Percentiles rank a stretch among this genome's conserved stretches.
phyloP scores from a whole-genome alignment of 352 stramenopile genomes.

The Paralagenidium karlingii region DNA sequence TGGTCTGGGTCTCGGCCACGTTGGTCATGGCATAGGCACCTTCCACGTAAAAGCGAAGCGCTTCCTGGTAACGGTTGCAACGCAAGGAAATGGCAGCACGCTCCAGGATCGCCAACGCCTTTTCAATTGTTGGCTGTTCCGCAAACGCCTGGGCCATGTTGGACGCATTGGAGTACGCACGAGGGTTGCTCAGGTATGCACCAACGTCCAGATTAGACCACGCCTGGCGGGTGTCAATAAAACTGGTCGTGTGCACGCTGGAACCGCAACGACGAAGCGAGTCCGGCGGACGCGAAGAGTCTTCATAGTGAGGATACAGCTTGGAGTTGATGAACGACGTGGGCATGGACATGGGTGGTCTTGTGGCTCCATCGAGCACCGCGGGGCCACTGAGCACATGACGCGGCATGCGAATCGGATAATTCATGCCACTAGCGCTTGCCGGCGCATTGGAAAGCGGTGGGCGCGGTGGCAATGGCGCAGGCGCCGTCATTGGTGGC shows the following conservation, averaged over 20 bases:
- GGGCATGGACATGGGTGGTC: too few relatives aligned
- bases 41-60: constrained; percentile 72
- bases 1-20: constrained; percentile 59
- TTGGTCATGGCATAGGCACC: constrained; percentile 77
- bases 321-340: too few relatives aligned
- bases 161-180: constrained; percentile 59
- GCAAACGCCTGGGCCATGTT: constrained; percentile 64
- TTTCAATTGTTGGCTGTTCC: constrained; percentile 62
- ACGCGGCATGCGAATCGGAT: too few relatives aligned
- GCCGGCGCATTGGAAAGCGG: too few relatives aligned
- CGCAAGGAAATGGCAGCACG: constrained; percentile 43
- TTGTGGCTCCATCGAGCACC: too few relatives aligned
- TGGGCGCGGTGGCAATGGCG: too few relatives aligned
- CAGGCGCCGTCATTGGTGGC: too few relatives aligned
- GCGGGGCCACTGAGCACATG: too few relatives aligned
- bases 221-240: constrained; percentile 48
- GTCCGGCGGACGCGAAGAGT: constrained; percentile 30
- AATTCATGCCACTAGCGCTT: too few relatives aligned
- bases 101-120: constrained; percentile 61
- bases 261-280: constrained; percentile 67
- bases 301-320: too few relatives aligned
- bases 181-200: constrained; percentile 67
- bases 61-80: constrained; percentile 57
- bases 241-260: constrained; percentile 62
- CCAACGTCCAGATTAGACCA: constrained; percentile 47